These are phyloP conservation scores for Boletus rubroflammeus DNA, from an alignment of 768 basidiomycete species.

Conservation along the genomic window DNA sequence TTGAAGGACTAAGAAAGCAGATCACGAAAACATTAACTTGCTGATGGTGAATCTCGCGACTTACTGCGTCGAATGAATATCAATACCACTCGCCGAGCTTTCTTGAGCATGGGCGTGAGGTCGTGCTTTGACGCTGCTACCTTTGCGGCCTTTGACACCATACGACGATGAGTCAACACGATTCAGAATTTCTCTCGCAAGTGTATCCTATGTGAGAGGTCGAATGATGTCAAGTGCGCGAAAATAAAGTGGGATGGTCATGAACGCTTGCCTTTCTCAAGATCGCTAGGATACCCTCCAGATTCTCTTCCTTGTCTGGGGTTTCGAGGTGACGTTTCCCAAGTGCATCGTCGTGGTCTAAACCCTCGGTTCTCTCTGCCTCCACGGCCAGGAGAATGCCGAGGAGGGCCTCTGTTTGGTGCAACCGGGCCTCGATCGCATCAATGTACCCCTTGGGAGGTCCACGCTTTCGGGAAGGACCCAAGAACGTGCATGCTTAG, in stretches of 20 bases:
- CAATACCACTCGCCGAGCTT: slow-evolving; percentile 22
- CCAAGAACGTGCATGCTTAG: slow-evolving; percentile 72
- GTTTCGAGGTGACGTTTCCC: slow-evolving; percentile 1
- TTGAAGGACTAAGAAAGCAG: slow-evolving; percentile 55
- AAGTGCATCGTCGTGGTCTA: slow-evolving; percentile 34
- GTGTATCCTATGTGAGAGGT: slow-evolving; percentile 51
- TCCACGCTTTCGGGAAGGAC: slow-evolving; percentile 78
- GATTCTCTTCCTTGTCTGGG: slow-evolving; percentile 11
- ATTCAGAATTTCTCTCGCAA: slow-evolving; percentile 76
- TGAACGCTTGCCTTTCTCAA: slow-evolving; percentile 45
- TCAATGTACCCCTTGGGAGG: slow-evolving; percentile 95
- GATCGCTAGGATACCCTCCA: slow-evolving; percentile 42
- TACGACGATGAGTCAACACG: slow-evolving; percentile 82
- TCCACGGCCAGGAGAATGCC: slow-evolving; percentile 67
- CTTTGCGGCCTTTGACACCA: slow-evolving; percentile 67
- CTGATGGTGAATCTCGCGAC: slow-evolving; percentile 20
- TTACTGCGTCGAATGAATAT: slow-evolving; percentile 62
- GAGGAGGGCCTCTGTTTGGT: slow-evolving; percentile 86
- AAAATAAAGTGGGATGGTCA: not conserved
- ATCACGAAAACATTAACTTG: slow-evolving; percentile 2
- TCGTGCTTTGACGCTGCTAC: slow-evolving; percentile 33
- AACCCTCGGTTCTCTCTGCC: slow-evolving; percentile 20
- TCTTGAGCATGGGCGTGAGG: slow-evolving; percentile 21
- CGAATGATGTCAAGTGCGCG: not conserved
- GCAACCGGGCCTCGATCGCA: slow-evolving; percentile 85